phyloP scores from a whole-genome alignment of 768 basidiomycete species.

The Zangia roseola region DNA sequence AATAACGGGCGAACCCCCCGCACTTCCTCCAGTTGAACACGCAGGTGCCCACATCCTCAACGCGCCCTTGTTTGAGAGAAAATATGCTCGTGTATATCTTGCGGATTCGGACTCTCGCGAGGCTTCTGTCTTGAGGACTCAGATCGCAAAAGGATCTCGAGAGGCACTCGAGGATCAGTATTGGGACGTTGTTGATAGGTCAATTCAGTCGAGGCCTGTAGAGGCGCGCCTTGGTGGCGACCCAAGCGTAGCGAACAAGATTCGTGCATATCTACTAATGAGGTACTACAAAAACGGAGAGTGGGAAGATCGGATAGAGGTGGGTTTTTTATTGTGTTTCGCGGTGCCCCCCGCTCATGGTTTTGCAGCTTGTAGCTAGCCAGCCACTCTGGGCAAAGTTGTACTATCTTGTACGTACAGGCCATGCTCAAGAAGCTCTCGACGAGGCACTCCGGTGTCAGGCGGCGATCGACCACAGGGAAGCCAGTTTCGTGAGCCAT shows the following conservation, averaged over 20 bases:
- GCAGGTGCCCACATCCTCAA: conserved; percentile 82
- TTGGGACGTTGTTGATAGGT: conserved; percentile 78
- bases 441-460: conserved; percentile 71
- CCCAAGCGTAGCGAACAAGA: conserved; percentile 85
- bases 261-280: conserved; percentile 83
- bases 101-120: conserved; percentile 63
- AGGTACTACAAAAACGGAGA: conserved; percentile 75
- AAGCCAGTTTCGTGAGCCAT: conserved; percentile 78
- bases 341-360: conserved; percentile 1
- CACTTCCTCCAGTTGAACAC: conserved; percentile 73
- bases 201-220: conserved; percentile 74
- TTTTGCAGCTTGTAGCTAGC: conserved; percentile 71
- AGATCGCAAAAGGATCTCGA: conserved; percentile 75
- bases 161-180: conserved; percentile 89
- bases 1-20: conserved; percentile 75
- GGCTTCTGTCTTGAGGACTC: conserved; percentile 60
- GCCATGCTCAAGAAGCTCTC: conserved; percentile 78
- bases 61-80: conserved; percentile 75
- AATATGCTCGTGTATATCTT: conserved; percentile 78
- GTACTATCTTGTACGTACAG: conserved; percentile 90
- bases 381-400: conserved; percentile 91
- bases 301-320: conserved; percentile 90
- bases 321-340: conserved; percentile 31
- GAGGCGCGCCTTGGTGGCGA: conserved; percentile 91
- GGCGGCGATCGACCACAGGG: conserved; percentile 69